Conservation (phyloP, 2,329 filamentous ascomycete species). For the Escovopsis weberi region DNA sequence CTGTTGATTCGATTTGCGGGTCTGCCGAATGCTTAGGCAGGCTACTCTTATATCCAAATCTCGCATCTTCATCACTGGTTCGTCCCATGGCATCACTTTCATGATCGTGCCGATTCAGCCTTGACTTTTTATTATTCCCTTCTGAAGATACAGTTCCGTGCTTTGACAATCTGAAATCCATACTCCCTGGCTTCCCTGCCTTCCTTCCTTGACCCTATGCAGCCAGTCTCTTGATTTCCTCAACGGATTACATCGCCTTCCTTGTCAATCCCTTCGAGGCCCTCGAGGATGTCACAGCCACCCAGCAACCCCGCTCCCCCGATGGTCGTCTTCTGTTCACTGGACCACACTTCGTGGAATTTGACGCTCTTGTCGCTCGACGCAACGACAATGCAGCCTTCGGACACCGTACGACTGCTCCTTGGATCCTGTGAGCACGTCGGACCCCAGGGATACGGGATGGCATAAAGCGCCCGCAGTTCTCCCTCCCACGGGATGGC, state of each 20-base stretch:
- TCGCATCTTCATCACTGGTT: neutral
- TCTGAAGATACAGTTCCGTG: neutral
- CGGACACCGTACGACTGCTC: slow-evolving; percentile 14
- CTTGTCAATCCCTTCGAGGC: slow-evolving; percentile 64
- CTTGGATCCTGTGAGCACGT: slow-evolving; percentile 13
- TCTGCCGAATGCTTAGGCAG: too few relatives aligned
- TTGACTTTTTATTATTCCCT: neutral
- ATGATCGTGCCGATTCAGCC: too few relatives aligned
- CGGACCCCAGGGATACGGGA: slow-evolving; percentile 55
- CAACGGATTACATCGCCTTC: slow-evolving; percentile 58
- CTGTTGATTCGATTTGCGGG: too few relatives aligned
- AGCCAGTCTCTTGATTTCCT: slow-evolving; percentile 11
- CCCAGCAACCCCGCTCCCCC: slow-evolving; percentile 50
- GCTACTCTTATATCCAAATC: neutral
- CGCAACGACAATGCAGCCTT: slow-evolving; percentile 69
- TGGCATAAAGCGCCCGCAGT: slow-evolving; percentile 71
- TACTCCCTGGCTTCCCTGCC: neutral
- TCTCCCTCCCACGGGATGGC: slow-evolving; percentile 73
- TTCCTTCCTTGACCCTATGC: neutral
- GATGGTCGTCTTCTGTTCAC: slow-evolving; percentile 33
- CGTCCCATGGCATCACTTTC: neutral
- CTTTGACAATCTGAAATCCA: neutral
- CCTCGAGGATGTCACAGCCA: slow-evolving; percentile 75
- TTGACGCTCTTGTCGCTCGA: slow-evolving; percentile 86
- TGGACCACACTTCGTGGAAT: slow-evolving; percentile 90